Evolutionary conservation across 2,329 filamentous ascomycete genomes (phyloP), one percentile per base, ranked within the genome.

Genomic region (Venturia effusa): DNA sequence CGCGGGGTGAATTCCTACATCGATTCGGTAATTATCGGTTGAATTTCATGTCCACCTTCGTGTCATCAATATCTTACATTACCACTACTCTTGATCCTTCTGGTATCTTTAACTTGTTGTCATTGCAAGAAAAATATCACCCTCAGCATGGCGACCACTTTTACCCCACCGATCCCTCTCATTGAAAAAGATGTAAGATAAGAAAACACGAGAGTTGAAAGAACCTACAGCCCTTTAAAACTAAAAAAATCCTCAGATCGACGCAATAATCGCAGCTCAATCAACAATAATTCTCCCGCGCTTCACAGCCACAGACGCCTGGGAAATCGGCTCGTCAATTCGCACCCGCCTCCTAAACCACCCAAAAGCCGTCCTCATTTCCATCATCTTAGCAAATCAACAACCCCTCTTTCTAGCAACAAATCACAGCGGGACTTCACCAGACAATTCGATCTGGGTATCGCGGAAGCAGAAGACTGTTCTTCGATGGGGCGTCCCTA

Each of bases 391-490:
- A n/a, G 78, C 84, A 64, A 81, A 83, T 70, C 74, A 75, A 19
- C 87, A 88, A 69, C 78, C 84, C 1, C 75, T 93, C 24, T 93
- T 91, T 78, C 88, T 92, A 72, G 79, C 80, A 65, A 84, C 83
- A 4, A 88, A 86, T 0, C 83, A 88, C 48, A 76, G 83, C 0
- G 89, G 89, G 7, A 84, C 85, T 4, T 79, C 82, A 66, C 87
- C 88, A 0, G 90, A 93, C 73, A 88, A 89, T 70, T 86, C 89
- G 72, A 75, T 76, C 34, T 90, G 87, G 72, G 68, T 72, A 1
- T 75, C 80, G 43, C 80, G 89, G 40, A 93, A 94, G 79, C 79
- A 86, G 17, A 84, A 84, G 65, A 88, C 87, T 0, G 89, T 91
- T 7, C 76, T 91, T 62, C 78, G 89, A 11, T 93, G 84, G 76